These are phyloP conservation scores for Xylariaceae sp. DNA, from an alignment of 2,329 filamentous ascomycete genomes.

Conservation along the genomic window DNA sequence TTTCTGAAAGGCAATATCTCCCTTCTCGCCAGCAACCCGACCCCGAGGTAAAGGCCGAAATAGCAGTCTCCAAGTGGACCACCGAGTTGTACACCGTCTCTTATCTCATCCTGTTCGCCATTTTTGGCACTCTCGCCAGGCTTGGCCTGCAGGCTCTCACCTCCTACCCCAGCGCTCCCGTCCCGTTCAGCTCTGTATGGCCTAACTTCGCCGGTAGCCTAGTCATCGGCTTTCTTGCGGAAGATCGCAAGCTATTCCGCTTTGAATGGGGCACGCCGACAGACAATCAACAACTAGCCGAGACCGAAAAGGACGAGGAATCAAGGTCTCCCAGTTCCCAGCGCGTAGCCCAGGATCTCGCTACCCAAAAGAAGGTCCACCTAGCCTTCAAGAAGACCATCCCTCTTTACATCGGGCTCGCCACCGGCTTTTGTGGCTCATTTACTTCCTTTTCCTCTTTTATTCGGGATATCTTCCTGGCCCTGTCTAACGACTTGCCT, in stretches of 20 bases:
- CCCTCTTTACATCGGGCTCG: conserved; percentile 84
- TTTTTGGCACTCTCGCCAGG: conserved; percentile 83
- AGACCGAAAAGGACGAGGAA: conserved; percentile 48
- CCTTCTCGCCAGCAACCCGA: conserved; percentile 4
- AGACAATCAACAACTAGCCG: conserved; percentile 47
- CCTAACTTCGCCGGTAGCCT: conserved; percentile 84
- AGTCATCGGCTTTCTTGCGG: conserved; percentile 83
- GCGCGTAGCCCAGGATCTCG: conserved; percentile 41
- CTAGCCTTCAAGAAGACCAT: conserved; percentile 79
- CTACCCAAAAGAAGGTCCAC: conserved; percentile 62
- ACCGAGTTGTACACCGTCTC: conserved; percentile 76
- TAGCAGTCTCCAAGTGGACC: conserved; percentile 54
- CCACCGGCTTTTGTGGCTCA: conserved; percentile 87
- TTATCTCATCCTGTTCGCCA: conserved; percentile 84
- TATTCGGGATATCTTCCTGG: conserved; percentile 79
- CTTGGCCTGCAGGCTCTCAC: conserved; percentile 82
- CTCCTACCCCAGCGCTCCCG: conserved; percentile 77
- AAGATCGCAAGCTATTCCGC: conserved; percentile 79
- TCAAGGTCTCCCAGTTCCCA: conserved; percentile 33
- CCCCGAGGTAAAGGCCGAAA: not conserved
- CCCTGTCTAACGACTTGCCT: conserved; percentile 75
- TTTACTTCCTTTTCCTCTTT: conserved; percentile 92
- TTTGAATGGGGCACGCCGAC: conserved; percentile 65
- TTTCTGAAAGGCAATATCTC: not conserved
- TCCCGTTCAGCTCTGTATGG: conserved; percentile 81